Base-by-base conservation (phyloP, 2,329 filamentous ascomycete species). In the Pseudocercospora fijiensis region DNA sequence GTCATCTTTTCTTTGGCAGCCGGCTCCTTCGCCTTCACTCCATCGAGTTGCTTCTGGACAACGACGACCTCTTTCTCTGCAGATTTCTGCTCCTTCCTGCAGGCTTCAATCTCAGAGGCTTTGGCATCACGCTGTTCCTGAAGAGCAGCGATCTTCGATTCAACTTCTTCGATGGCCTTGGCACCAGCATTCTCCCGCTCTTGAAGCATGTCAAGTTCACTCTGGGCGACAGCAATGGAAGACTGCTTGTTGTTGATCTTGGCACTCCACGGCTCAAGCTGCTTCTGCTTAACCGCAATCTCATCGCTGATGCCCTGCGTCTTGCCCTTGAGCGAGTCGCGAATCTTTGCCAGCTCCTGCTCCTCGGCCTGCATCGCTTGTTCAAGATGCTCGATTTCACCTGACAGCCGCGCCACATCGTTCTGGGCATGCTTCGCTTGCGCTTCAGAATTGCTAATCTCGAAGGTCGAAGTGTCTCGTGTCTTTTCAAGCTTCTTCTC, bases 211-310 rank as follows among this genome's bases (percentile, higher is more conserved):
- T 92, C 89, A 70, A 98, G 86, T 77, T 99, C 94, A 76, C 92
- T 96, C 76, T 96, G 91, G 1, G 95, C 92, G 10, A 99, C 93
- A 3, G 94, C 94, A 69, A 97, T 96, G 3, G 90, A 88, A 0
- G 93, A 97, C 74, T 95, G 90, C 77, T 96, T 98, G 75, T 96
- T 90, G 76, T 95, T 97, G 80, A 99, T 94, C 79, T 95, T 98
- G 69, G 92, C 92, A 70, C 90, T 93, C 95, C 95, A 99, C 0
- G 95, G 95, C 78, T 98, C 94, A 10, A 99, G 83, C 0, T 91
- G 89, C 78, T 96, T 97, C 74, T 99, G 95, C 79, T 96, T 97
- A 4, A 84, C 84, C 0, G 92, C 88, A 70, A 99, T 98, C 73
- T 97, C 85, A 71, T 99, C 92, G 0, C 94, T 98, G 66, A 97